phyloP scores from a whole-genome alignment of 2,329 filamentous ascomycete genomes.

The Cytospora piceicola region DNA sequence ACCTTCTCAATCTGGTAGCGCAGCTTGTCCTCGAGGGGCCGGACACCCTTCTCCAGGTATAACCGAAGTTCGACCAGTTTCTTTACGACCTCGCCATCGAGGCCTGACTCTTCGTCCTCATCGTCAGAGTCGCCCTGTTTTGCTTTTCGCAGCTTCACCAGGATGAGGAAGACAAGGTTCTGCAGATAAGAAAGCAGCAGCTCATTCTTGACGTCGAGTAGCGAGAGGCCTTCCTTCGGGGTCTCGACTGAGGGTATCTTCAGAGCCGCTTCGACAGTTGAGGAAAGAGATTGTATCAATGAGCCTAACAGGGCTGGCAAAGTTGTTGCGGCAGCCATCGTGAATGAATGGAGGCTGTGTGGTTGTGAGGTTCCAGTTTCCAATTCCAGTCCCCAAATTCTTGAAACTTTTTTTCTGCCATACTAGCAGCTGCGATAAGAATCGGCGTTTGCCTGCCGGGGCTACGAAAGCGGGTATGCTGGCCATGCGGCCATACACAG shows the following conservation, averaged over 20 bases:
- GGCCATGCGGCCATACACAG: no score
- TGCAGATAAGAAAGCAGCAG: conserved; percentile 96
- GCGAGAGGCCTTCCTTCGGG: conserved; percentile 86
- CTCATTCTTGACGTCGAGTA: conserved; percentile 95
- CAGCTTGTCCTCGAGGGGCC: conserved; percentile 84
- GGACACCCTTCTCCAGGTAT: conserved; percentile 90
- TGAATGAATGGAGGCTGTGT: background rate
- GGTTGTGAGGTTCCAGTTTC: background rate
- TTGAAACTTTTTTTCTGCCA: conserved; percentile 26
- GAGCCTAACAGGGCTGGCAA: conserved; percentile 56
- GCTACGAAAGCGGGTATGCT: background rate
- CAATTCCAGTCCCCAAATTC: background rate
- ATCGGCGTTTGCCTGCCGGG: conserved; percentile 10
- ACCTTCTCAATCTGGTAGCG: conserved; percentile 98
- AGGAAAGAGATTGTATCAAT: conserved; percentile 61
- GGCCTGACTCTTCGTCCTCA: conserved; percentile 43
- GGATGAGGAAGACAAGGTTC: conserved; percentile 85
- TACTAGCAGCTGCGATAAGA: conserved; percentile 2
- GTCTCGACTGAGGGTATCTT: conserved; percentile 66
- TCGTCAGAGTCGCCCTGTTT: conserved; percentile 36
- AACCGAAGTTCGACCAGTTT: conserved; percentile 92
- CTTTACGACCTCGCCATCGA: conserved; percentile 72
- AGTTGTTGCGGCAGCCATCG: conserved; percentile 38
- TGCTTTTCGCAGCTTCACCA: conserved; percentile 74
- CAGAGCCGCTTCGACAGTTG: conserved; percentile 69